Evolutionary conservation across 164 flowering plant species (phyloP), one percentile per base, ranked within the genome.

Genomic region (Aristolochia contorta): DNA sequence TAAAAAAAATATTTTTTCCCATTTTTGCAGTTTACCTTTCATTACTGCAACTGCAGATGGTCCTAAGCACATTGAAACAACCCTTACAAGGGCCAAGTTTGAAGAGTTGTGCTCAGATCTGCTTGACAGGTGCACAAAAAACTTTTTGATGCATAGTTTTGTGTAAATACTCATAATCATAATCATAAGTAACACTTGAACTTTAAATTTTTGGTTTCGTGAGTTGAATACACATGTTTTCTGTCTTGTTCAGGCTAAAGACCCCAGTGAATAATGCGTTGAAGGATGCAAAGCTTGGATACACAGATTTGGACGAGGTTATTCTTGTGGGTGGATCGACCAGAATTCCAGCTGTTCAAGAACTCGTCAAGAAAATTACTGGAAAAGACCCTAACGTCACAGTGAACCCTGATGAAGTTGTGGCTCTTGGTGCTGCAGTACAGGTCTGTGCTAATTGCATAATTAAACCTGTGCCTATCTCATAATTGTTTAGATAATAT

Each of bases 371-470:
- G 72, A 84, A 79, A 71, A 3, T 84, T 75, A 87, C 94, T 32
- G 83, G 90, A 13, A 87, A 82, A 67, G 87, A 78, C 0, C 93
- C 93, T 12, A 86, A 86, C 74, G 93, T 84, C 33, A 75, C 91
- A 0, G 91, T 85, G 15, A 87, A 87, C 66, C 95, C 95, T 47
- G 91, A 87, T 72, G 91, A 88, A 76, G 96, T 88, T 67, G 96
- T 85, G 69, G 96, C 96, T 21, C 80, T 89, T 43, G 96, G 93
- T 19, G 96, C 93, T 72, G 93, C 93, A 18, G 96, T 89, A 53
- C 93, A 86, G 91, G 93, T 89, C 25, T 45, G 43, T 37, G 7
- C 43, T 37, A 37, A 37, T 37, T 4, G 7, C 43, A 37, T 37
- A 3, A 10, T 6, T 37, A 37, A 3, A 37, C 7, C 43, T 37